Conservation (phyloP, 805 yeast genomes). For the Tetrapisispora namnaoensis region DNA sequence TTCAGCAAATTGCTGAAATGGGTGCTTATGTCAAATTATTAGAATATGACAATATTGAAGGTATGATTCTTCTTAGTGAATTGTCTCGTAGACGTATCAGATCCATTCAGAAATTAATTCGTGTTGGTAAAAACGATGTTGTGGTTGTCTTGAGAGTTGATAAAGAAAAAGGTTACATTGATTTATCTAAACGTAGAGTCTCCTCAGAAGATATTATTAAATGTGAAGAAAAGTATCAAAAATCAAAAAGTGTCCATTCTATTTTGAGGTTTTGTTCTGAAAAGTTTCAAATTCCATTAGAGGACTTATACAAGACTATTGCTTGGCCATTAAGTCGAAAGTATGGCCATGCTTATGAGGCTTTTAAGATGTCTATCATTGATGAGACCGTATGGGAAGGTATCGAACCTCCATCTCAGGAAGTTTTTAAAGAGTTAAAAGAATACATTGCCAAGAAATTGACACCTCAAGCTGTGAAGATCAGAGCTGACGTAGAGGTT, state of each 20-base stretch:
- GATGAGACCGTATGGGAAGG: constrained; percentile 79
- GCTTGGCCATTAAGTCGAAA: constrained; percentile 97
- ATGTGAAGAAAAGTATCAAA: constrained; percentile 96
- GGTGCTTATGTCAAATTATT: constrained; percentile 95
- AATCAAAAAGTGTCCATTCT: constrained; percentile 94
- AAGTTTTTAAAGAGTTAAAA: constrained; percentile 74
- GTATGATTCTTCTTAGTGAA: constrained; percentile 94
- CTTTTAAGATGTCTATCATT: constrained; percentile 91
- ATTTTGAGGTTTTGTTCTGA: constrained; percentile 97
- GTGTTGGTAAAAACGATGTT: constrained; percentile 97
- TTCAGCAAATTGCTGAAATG: constrained; percentile 97
- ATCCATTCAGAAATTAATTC: constrained; percentile 91
- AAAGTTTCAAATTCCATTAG: constrained; percentile 81
- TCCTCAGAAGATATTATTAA: constrained; percentile 94
- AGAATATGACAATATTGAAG: constrained; percentile 97
- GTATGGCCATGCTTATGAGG: constrained; percentile 95
- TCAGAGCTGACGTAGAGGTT: constrained; percentile 95
- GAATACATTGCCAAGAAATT: constrained; percentile 83
- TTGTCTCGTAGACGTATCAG: constrained; percentile 97
- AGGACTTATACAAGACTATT: constrained; percentile 71
- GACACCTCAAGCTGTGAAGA: constrained; percentile 96
- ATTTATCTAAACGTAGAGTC: constrained; percentile 93
- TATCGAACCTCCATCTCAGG: constrained; percentile 59
- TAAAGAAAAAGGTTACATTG: constrained; percentile 97
- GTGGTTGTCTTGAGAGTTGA: constrained; percentile 97